Percentiles rank a stretch among this genome's conserved stretches.
These are phyloP conservation scores for Gilbertella persicaria DNA, from an alignment of 371 early-diverging fungal genomes.

Conservation along the genomic window DNA sequence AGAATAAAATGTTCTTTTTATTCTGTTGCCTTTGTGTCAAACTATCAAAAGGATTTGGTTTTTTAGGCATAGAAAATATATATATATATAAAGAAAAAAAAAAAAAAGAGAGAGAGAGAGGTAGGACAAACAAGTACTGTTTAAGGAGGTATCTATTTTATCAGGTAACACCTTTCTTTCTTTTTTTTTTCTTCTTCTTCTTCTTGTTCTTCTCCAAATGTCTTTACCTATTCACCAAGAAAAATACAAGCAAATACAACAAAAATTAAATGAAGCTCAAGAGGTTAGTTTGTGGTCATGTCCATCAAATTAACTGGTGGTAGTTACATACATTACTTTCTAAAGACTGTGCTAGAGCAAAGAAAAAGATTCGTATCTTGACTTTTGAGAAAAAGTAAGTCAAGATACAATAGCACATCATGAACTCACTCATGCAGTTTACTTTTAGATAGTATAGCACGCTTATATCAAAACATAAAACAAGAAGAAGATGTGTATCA, in stretches of 20 bases:
- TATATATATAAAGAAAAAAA: not conserved
- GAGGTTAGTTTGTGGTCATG: not conserved
- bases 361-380: conserved; percentile 23
- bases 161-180: not conserved
- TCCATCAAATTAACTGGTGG: not conserved
- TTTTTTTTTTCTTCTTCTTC: not conserved
- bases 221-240: conserved; percentile 26
- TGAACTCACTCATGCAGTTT: conserved; percentile 18
- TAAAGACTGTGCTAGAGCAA: conserved; percentile 17
- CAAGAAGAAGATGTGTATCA: too few relatives aligned
- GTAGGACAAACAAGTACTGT: too few relatives aligned
- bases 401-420: not conserved
- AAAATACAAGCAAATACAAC: conserved; percentile 54
- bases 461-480: conserved; percentile 8
- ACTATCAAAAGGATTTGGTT: not conserved
- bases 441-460: conserved; percentile 48
- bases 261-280: conserved; percentile 51
- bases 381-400: conserved; percentile 30
- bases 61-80: not conserved
- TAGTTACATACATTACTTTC: conserved; percentile 57
- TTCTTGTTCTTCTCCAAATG: not conserved
- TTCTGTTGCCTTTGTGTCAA: not conserved
- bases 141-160: too few relatives aligned
- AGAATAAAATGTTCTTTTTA: too few relatives aligned
- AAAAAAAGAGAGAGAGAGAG: not conserved